These are phyloP conservation scores for Ophiosphaerella herpotricha DNA, from an alignment of 2,329 filamentous ascomycete species.

Conservation along the genomic window DNA sequence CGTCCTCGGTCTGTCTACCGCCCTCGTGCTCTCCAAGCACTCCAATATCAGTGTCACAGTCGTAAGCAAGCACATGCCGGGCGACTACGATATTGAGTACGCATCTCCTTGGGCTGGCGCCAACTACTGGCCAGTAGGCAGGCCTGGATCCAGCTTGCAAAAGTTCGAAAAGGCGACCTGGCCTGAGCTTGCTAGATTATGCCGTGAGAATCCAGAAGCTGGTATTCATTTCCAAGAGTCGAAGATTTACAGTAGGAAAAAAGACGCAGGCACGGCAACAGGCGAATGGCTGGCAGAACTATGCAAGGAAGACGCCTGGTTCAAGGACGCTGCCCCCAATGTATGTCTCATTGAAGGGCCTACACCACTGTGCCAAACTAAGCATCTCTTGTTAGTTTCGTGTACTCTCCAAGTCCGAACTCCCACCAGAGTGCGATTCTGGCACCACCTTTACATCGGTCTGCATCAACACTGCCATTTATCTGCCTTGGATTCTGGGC, in stretches of 20 bases:
- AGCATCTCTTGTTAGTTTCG: conserved; percentile 57
- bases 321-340: conserved; percentile 70
- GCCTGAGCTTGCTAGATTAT: conserved; percentile 50
- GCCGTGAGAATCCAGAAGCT: conserved; percentile 70
- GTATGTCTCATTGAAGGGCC: conserved; percentile 43
- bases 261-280: conserved; percentile 62
- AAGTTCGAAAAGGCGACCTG: conserved; percentile 52
- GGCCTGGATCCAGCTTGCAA: conserved; percentile 46
- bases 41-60: conserved; percentile 66
- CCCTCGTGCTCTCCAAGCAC: conserved; percentile 64
- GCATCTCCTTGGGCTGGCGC: conserved; percentile 87
- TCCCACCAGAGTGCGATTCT: conserved; percentile 69
- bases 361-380: too few species aligned
- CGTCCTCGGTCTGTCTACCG: conserved; percentile 68
- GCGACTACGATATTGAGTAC: conserved; percentile 90
- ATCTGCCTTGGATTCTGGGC: conserved; percentile 82
- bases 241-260: conserved; percentile 65
- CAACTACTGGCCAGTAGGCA: conserved; percentile 68
- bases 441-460: conserved; percentile 80
- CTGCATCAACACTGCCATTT: conserved; percentile 89
- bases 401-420: conserved; percentile 58
- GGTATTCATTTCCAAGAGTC: conserved; percentile 74
- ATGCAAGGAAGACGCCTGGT: conserved; percentile 73
- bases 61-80: conserved; percentile 86
- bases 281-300: conserved; percentile 70